Percentiles rank a stretch among this genome's conserved stretches.
phyloP scores from a whole-genome alignment of 352 stramenopile genomes.

The Phytophthora ohioensis region DNA sequence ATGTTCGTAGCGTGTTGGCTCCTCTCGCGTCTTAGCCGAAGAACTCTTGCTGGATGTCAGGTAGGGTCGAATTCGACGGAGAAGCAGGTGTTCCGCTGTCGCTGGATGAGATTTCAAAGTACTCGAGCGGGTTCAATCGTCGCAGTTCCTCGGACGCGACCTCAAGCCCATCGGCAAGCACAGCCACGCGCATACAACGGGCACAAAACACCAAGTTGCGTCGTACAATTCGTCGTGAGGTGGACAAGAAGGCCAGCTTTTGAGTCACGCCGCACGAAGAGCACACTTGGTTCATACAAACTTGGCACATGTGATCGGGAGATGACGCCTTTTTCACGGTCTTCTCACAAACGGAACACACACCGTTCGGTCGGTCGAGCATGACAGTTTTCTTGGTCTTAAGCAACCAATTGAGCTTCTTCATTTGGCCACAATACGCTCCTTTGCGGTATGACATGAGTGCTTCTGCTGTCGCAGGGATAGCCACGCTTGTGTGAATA shows the following conservation, averaged over 20 bases:
- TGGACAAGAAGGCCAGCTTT: constrained; percentile 39
- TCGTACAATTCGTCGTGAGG: constrained; percentile 29
- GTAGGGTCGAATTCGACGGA: constrained; percentile 43
- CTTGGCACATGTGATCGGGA: constrained; percentile 26
- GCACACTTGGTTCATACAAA: constrained; percentile 49
- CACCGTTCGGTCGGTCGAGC: constrained; percentile 25
- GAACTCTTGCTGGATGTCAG: constrained; percentile 47
- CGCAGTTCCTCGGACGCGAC: constrained; percentile 43
- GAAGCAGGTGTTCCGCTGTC: constrained; percentile 32
- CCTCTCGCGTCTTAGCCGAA: constrained; percentile 28
- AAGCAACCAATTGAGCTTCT: constrained; percentile 54
- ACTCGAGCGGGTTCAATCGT: constrained; percentile 41
- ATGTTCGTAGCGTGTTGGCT: not conserved
- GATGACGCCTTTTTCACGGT: constrained; percentile 23
- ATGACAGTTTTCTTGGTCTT: constrained; percentile 47
- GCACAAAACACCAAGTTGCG: constrained; percentile 38
- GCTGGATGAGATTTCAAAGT: constrained; percentile 42
- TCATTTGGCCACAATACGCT: constrained; percentile 52
- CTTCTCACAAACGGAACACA: constrained; percentile 33
- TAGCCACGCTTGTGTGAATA: constrained; percentile 41
- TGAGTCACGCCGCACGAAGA: constrained; percentile 31
- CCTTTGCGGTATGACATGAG: constrained; percentile 50
- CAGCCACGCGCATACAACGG: constrained; percentile 37
- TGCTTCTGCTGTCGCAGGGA: constrained; percentile 41
- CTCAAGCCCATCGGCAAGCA: constrained; percentile 35